These are phyloP conservation scores for Verticillium zaregamsianum DNA, from an alignment of 2,329 filamentous ascomycete genomes.

Conservation along the genomic window DNA sequence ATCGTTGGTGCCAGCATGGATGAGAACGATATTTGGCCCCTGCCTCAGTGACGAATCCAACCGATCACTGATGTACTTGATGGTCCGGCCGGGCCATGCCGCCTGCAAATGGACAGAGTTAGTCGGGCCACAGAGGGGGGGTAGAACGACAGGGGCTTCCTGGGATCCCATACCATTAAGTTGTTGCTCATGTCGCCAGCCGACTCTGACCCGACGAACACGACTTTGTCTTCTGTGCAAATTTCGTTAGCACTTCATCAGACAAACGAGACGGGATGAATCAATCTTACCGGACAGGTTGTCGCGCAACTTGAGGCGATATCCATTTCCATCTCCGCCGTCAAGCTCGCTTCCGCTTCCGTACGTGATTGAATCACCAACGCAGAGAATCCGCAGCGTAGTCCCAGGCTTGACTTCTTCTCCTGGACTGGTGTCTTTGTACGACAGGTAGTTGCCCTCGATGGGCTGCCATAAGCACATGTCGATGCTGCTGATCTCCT, in stretches of 20 bases:
- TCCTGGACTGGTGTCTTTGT: too few relatives aligned
- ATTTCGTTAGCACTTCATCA: too few relatives aligned
- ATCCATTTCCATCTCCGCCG: slow-evolving; percentile 25
- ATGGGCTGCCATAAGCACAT: too few relatives aligned
- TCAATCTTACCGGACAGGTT: slow-evolving; percentile 19
- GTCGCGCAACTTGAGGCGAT: slow-evolving; percentile 20
- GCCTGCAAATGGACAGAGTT: slow-evolving; percentile 15
- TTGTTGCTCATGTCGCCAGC: slow-evolving; percentile 18
- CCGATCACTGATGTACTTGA: slow-evolving; percentile 26
- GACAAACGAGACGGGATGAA: background rate
- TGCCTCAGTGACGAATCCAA: slow-evolving; percentile 23
- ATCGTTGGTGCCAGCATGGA: slow-evolving; percentile 23
- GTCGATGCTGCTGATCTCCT: too few relatives aligned
- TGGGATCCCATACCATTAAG: background rate
- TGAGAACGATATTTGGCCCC: slow-evolving; percentile 26
- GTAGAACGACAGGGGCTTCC: background rate
- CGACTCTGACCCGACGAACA: slow-evolving; percentile 23
- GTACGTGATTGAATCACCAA: slow-evolving; percentile 30
- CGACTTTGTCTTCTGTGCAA: slow-evolving; percentile 16
- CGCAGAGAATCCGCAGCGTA: slow-evolving; percentile 21
- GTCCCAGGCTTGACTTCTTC: too few relatives aligned
- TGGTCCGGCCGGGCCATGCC: slow-evolving; percentile 30
- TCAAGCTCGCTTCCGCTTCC: slow-evolving; percentile 20
- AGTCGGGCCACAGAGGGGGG: too few relatives aligned
- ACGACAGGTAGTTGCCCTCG: too few relatives aligned